Evolutionary conservation across 495 filamentous ascomycete genomes (phyloP).

Genomic region (Penicillium goetzii): DNA sequence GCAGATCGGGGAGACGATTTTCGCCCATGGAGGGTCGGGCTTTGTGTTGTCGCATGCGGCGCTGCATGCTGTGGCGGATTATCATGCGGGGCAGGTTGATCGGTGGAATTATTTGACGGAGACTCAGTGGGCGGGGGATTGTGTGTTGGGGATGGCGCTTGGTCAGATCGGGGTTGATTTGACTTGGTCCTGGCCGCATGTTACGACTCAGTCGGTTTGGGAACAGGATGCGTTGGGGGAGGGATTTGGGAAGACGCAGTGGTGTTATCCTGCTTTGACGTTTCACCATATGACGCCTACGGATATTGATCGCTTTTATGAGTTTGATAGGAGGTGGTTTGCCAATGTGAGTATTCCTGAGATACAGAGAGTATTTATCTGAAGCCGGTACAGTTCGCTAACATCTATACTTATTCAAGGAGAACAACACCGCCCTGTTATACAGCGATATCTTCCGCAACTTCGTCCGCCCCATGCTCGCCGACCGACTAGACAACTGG

Average conservation of each 20-base stretch:
- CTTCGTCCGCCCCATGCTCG: constrained; percentile 28
- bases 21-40: constrained; percentile 71
- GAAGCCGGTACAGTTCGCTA: background rate
- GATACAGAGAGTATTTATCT: background rate
- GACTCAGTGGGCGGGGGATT: constrained; percentile 47
- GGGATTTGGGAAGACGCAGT: constrained; percentile 40
- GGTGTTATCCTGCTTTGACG: constrained; percentile 53
- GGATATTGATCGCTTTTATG: constrained; percentile 43
- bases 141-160: constrained; percentile 50
- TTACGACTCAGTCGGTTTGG: constrained; percentile 34
- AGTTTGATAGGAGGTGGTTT: constrained; percentile 50
- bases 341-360: constrained; percentile 19
- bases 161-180: constrained; percentile 37
- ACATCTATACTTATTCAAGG: constrained; percentile 14
- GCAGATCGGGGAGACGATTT: constrained; percentile 47
- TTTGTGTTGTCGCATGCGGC: constrained; percentile 55
- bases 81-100: constrained; percentile 18
- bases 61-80: constrained; percentile 32
- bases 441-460: constrained; percentile 34
- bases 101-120: constrained; percentile 38
- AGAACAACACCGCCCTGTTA: constrained; percentile 20
- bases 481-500: constrained; percentile 31
- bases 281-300: constrained; percentile 52
- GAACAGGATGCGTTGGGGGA: constrained; percentile 48
- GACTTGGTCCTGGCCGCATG: constrained; percentile 45